Base-by-base conservation (phyloP, 306 rosid genomes). In the Cucurbita maxima region DNA sequence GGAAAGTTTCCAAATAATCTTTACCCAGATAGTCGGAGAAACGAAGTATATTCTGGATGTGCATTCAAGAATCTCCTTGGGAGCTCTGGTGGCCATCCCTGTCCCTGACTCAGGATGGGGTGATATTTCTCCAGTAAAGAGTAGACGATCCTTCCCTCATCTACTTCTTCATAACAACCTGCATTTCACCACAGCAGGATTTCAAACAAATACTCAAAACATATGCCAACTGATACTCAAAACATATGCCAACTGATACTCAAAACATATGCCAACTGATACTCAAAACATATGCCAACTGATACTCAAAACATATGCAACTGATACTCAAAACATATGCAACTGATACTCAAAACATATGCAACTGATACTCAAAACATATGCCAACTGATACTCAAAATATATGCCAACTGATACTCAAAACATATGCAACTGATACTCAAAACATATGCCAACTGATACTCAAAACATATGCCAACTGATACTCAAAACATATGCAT, bases 131-230 rank as follows among this genome's bases (percentile, higher is more conserved):
- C 84, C 53, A 92, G 36, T 76, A 92, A 76, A 47, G 86, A 82
- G 41, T 47, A 25, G 55, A 92, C 56, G 30, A 81, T 56, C 30
- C 75, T 72, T 69, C 83, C 83, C 71, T 81, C 86, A 81, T 92
- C 89, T 61, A 87, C 59, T 20, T 79, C 92, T 53, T 56, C 64
- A 74, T 87, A 80, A 71, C 76, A 73, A 82, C 97, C 97, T 92
- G 90, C 34, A 63, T 78, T 40, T 58, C 72, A 75, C 45, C 79
- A 78, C 52, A 56, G 64, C 56, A 80, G 72, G 73, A 60, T 43
- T 53, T 25, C 59, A 25, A 8, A 13, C 41, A 43, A 69, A 76
- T 66, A 71, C 72, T 52, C 47, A 62, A 75, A 71, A 36, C 58
- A 58, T 30, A 30, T 30, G 34, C 34, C 34, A 30, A 30, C 34